Base-by-base conservation (phyloP, 169 alveolate genomes). In the Besnoitia besnoiti region DNA sequence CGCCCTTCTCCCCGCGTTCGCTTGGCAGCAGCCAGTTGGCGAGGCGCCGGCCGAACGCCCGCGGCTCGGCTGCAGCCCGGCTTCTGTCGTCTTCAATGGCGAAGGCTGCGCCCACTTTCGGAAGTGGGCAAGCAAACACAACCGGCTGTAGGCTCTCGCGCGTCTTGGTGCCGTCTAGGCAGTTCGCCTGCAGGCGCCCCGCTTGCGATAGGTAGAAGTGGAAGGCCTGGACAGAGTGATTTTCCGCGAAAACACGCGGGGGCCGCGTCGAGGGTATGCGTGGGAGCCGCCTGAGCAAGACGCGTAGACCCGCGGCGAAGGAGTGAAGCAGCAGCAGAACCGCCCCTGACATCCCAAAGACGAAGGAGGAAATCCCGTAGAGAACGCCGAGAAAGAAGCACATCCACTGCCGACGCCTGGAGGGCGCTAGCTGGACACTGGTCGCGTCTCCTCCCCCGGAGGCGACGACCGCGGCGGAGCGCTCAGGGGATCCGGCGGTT, bases 131-230 rank as follows among this genome's bases (percentile, higher is more conserved):
- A 30, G 94, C 85, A 4, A 50, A 42, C n/a, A 91, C 73, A 3
- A 79, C 94, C 30, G 91, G 75, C 40, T 91, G 94, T 16, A 91
- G 39, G 79, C 39, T 62, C 35, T 80, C 89, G 33, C 75, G 89
- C 12, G 61, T 27, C 35, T 42, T 37, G 33, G 21, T 1, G 19
- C 59, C 55, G 44, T n/a, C n/a, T n/a, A 30, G 19, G 12, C 80
- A 14, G 10, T 21, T 77, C 87, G 12, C 44, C 82, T 73, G 82
- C 47, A 77, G 2, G 49, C 12, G 35, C 1, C 44, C 47, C 19
- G 87, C 87, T 30, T 77, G 87, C 87, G 87, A 77, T 14, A 35
- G 37, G 21, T 77, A 55, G 55, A 77, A 77, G 33, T 35, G n/a
- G 87, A 77, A 77, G 4, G 49, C 59, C 59, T 77, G 87, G 37